Conservation (phyloP, 352 stramenopile genomes). For the Lagenidium sp. region DNA sequence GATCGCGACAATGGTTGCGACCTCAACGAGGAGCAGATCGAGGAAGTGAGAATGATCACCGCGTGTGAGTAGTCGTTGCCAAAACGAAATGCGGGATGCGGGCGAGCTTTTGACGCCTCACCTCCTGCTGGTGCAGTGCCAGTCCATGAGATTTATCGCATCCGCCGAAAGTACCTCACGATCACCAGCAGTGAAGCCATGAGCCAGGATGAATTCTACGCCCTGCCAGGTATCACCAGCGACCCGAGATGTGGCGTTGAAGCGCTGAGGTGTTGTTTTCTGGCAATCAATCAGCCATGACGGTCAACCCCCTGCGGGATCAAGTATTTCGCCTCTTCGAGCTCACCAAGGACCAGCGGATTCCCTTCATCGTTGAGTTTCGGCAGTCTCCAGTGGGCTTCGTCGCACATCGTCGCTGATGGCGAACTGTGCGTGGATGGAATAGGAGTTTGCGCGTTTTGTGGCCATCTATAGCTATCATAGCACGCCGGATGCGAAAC, state of each 20-base stretch:
- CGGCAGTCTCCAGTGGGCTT: too few species aligned
- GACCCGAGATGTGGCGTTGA: too few species aligned
- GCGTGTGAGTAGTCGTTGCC: constrained; percentile 33
- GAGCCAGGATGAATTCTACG: constrained; percentile 46
- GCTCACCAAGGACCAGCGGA: not conserved
- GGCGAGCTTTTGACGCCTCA: too few species aligned
- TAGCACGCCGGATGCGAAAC: constrained; percentile 35
- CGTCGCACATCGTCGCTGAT: too few species aligned
- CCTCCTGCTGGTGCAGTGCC: constrained; percentile 18
- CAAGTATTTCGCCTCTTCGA: not conserved
- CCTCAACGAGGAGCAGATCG: constrained; percentile 41
- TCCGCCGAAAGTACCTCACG: constrained; percentile 13
- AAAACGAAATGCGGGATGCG: too few species aligned
- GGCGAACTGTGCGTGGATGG: too few species aligned
- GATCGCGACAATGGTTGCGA: too few species aligned
- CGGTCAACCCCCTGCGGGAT: not conserved
- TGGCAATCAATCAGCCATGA: not conserved
- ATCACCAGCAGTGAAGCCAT: constrained; percentile 27
- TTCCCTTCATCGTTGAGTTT: too few species aligned
- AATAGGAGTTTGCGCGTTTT: constrained; percentile 51
- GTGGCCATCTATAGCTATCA: constrained; percentile 49
- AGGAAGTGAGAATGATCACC: constrained; percentile 55
- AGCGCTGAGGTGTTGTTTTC: too few species aligned
- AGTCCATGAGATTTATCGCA: constrained; percentile 40
- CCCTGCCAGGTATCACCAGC: constrained; percentile 21